Conservation (phyloP, 2,329 filamentous ascomycete species). For the Pyrenophora tritici-repentis region DNA sequence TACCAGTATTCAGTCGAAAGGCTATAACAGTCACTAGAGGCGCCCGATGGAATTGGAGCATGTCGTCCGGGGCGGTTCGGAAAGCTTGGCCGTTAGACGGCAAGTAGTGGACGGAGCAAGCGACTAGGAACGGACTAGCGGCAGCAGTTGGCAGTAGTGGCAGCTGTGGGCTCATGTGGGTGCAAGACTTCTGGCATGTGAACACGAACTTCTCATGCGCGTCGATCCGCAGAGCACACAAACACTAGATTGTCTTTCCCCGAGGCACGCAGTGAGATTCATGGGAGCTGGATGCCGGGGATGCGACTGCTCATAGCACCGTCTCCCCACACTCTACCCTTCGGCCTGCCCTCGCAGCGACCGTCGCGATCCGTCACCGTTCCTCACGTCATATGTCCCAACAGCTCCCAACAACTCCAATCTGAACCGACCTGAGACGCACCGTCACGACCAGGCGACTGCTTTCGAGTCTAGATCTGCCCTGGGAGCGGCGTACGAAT, state of each 20-base stretch:
- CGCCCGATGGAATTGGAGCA: background rate
- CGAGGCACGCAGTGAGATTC: background rate
- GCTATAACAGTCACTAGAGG: too few species aligned
- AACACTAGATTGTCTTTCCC: background rate
- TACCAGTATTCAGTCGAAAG: too few species aligned
- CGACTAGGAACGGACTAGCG: too few species aligned
- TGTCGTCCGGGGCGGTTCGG: background rate
- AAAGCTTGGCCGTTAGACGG: conserved; percentile 1
- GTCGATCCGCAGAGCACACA: background rate
- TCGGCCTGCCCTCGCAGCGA: conserved; percentile 1
- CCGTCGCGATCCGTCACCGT: conserved; percentile 7
- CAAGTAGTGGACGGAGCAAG: background rate
- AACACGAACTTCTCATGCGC: conserved; percentile 9
- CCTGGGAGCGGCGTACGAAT: background rate
- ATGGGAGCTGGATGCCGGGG: conserved; percentile 12
- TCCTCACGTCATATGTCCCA: conserved; percentile 22
- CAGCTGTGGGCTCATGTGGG: conserved; percentile 1
- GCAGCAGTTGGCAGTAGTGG: background rate
- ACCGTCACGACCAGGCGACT: background rate
- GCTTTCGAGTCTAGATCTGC: background rate
- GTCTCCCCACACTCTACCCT: conserved; percentile 3
- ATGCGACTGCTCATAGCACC: conserved; percentile 20
- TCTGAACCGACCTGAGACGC: conserved; percentile 1
- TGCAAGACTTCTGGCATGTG: conserved; percentile 5
- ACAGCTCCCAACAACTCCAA: conserved; percentile 14